Conservation (phyloP, 306 rosid species). For the Casuarina glauca region DNA sequence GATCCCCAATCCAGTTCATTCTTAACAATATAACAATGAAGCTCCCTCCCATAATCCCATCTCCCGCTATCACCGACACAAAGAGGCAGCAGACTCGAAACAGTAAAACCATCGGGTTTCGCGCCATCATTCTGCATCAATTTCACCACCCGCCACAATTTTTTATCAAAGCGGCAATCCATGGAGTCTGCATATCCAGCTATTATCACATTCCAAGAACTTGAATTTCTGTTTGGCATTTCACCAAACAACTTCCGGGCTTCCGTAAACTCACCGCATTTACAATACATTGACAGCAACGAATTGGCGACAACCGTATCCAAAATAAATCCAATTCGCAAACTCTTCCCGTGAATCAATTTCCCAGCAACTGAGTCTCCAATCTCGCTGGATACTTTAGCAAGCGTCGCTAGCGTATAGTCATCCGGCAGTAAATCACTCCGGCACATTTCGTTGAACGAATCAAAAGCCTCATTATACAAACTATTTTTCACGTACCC, state of each 20-base stretch:
- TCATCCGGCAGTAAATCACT: conserved; percentile 51
- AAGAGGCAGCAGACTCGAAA: conserved; percentile 58
- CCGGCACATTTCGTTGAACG: conserved; percentile 54
- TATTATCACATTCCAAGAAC: conserved; percentile 68
- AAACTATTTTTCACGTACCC: conserved; percentile 47
- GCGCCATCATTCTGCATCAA: conserved; percentile 54
- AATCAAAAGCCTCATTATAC: conserved; percentile 38
- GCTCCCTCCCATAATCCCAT: conserved; percentile 66
- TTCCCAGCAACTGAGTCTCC: conserved; percentile 48
- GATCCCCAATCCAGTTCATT: conserved; percentile 45
- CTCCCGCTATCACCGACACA: conserved; percentile 36
- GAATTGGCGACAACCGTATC: conserved; percentile 70
- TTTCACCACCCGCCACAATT: conserved; percentile 40
- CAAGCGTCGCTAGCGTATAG: conserved; percentile 63
- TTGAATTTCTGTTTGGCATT: conserved; percentile 63
- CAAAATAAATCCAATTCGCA: conserved; percentile 48
- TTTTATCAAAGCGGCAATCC: conserved; percentile 20
- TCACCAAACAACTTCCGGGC: conserved; percentile 64
- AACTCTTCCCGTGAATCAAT: conserved; percentile 64
- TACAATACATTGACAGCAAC: conserved; percentile 60
- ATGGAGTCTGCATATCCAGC: conserved; percentile 43
- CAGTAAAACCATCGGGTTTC: conserved; percentile 60
- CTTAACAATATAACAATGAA: conserved; percentile 67
- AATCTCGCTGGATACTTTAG: conserved; percentile 57
- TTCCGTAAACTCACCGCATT: conserved; percentile 45